These are phyloP conservation scores for Strobilomyces dryophilus DNA, from an alignment of 768 basidiomycete species.

Conservation along the genomic window DNA sequence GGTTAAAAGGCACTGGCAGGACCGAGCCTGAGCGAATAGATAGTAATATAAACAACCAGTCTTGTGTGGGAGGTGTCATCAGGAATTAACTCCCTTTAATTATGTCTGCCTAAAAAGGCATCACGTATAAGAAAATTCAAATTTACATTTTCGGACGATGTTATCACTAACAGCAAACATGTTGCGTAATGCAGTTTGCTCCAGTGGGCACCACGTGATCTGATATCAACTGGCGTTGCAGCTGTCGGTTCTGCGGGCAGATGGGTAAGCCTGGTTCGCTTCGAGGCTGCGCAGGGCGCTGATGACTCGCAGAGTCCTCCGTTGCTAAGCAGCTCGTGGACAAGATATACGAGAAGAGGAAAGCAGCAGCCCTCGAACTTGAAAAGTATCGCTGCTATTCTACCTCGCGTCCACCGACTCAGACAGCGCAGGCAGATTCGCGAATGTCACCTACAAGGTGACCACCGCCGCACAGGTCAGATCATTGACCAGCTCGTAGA, in stretches of 20 bases:
- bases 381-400: slow-evolving; percentile 64
- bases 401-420: slow-evolving; percentile 2
- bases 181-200: neutral
- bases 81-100: too few relatives aligned
- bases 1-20: too few relatives aligned
- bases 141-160: neutral
- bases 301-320: slow-evolving; percentile 50
- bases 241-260: neutral
- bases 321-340: slow-evolving; percentile 80
- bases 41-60: too few relatives aligned
- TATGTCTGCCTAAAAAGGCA: neutral
- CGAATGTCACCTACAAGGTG: slow-evolving; percentile 79
- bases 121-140: neutral
- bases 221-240: neutral
- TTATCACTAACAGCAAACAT: neutral
- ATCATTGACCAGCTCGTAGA: slow-evolving; percentile 95
- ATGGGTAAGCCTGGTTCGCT: slow-evolving; percentile 17
- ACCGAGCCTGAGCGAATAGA: neutral
- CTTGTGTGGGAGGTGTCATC: too few relatives aligned
- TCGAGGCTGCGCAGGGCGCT: neutral
- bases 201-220: slow-evolving; percentile 1
- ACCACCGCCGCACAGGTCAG: slow-evolving; percentile 73
- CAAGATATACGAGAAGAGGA: slow-evolving; percentile 96
- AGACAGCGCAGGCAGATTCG: slow-evolving; percentile 63
- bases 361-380: slow-evolving; percentile 90